Evolutionary conservation across 768 basidiomycete genomes (phyloP), one percentile per base, ranked within the genome.

Genomic region (Lentinula aciculospora): DNA sequence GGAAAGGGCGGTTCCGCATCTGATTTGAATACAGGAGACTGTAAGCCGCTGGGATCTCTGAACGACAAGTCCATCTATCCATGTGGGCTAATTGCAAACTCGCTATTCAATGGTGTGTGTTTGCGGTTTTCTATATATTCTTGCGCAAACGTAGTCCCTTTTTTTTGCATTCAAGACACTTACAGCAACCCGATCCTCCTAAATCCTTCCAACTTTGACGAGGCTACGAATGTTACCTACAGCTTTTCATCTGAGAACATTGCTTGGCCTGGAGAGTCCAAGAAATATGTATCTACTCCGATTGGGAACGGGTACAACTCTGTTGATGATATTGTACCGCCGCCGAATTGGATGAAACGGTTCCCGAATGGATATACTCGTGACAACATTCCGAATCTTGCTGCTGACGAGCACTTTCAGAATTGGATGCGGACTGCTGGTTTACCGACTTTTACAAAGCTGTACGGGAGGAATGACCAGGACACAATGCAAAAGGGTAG

Each of bases 381-480:
- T 3, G 67, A 72, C 1, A 71, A 71, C 4, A 83, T 77, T 60
- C 81, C 81, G 19, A 74, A 97, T 67, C 75, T 98, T 34, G 74
- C 76, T 53, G 62, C 64, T 2, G 87, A 98, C 66, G 91, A 98
- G 71, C 94, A 91, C 65, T 98, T 99, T 77, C 96, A 98, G 72
- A 95, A 96, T 68, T 99, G 97, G 97, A 99, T 99, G 97, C 84
- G 96, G 58, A 97, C 95, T 2, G 93, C 97, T 0, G 97, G 96
- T 12, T 72, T 98, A 47, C 97, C 97, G 8, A 98, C 96, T 5
- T 99, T 99, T 71, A 86, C 93, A 31, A 98, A 99, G 73, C 76
- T 99, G 21, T 98, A 89, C 66, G 94, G 89, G 15, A 80, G 96
- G 61, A 98, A 98, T 68, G 95, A 98, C 65, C 70, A 82, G 28